phyloP scores from a whole-genome alignment of 257 asterid genomes.

The Misopates orontium region DNA sequence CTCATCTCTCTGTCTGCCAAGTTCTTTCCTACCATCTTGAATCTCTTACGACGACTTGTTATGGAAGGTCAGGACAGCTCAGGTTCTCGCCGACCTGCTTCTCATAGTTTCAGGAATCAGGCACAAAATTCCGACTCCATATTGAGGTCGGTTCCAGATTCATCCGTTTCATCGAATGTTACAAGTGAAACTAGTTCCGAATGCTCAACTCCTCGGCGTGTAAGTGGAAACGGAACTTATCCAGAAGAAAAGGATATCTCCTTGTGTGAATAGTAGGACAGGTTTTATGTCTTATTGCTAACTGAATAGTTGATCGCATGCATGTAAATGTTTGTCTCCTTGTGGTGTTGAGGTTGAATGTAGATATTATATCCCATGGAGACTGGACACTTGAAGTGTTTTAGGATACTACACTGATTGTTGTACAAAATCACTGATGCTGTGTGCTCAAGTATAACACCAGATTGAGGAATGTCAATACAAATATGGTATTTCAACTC shows the following conservation, averaged over 20 bases:
- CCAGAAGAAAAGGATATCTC: conserved; percentile 32
- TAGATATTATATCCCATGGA: not conserved
- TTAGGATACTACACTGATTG: no score
- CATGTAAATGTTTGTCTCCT: no score
- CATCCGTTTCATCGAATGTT: conserved; percentile 34
- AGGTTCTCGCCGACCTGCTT: conserved; percentile 27
- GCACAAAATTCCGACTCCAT: conserved; percentile 20
- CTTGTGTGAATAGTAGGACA: not conserved
- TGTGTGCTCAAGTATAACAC: no score
- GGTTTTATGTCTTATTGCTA: not conserved
- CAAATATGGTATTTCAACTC: no score
- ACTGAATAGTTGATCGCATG: not conserved
- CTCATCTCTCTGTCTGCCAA: conserved; percentile 45
- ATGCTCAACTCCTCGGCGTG: conserved; percentile 33
- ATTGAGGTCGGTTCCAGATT: conserved; percentile 34
- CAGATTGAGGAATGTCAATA: no score
- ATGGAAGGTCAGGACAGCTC: conserved; percentile 26
- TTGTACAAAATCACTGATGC: no score
- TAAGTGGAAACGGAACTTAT: conserved; percentile 30
- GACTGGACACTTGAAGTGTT: not conserved
- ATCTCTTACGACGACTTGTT: conserved; percentile 43
- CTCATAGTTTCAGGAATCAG: conserved; percentile 35
- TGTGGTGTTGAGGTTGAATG: no score
- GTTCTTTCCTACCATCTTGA: conserved; percentile 49
- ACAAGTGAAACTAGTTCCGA: conserved; percentile 33